Conservation (phyloP, 371 early-diverging fungal genomes). For the Syncephalastrum racemosum region DNA sequence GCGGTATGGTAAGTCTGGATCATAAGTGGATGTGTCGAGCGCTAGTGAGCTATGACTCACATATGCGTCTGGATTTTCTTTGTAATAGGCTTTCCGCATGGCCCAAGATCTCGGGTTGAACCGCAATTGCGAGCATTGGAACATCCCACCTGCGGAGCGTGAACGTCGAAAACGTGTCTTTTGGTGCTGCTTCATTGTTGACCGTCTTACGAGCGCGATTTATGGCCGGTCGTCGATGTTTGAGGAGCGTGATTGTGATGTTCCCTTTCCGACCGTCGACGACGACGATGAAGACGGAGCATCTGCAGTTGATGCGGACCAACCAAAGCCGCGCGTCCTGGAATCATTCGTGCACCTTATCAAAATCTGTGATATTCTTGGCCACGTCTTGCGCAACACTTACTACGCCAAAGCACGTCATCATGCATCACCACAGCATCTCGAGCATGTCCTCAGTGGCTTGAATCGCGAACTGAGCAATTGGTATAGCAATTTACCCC, state of each 20-base stretch:
- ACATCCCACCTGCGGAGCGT: constrained; percentile 36
- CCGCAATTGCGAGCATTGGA: constrained; percentile 49
- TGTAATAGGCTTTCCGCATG: constrained; percentile 47
- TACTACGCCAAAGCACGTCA: constrained; percentile 41
- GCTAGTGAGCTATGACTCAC: background rate
- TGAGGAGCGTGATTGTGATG: constrained; percentile 49
- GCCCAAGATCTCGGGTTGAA: constrained; percentile 51
- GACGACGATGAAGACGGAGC: constrained; percentile 28
- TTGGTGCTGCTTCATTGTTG: constrained; percentile 53
- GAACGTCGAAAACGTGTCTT: constrained; percentile 48
- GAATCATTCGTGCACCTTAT: constrained; percentile 37
- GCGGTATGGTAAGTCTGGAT: constrained; percentile 43
- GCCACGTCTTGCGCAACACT: constrained; percentile 44
- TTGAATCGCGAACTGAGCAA: constrained; percentile 38
- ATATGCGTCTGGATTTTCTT: background rate
- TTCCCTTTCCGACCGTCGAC: constrained; percentile 43
- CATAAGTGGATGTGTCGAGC: background rate
- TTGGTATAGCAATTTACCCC: constrained; percentile 48
- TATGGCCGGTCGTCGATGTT: constrained; percentile 47
- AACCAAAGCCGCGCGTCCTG: constrained; percentile 19
- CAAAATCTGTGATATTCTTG: constrained; percentile 41
- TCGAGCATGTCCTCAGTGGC: constrained; percentile 32
- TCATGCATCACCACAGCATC: constrained; percentile 17
- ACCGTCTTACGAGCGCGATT: constrained; percentile 39
- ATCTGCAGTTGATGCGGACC: constrained; percentile 8